Base-by-base conservation (phyloP, 306 rosid genomes). In the Trifolium dubium region DNA sequence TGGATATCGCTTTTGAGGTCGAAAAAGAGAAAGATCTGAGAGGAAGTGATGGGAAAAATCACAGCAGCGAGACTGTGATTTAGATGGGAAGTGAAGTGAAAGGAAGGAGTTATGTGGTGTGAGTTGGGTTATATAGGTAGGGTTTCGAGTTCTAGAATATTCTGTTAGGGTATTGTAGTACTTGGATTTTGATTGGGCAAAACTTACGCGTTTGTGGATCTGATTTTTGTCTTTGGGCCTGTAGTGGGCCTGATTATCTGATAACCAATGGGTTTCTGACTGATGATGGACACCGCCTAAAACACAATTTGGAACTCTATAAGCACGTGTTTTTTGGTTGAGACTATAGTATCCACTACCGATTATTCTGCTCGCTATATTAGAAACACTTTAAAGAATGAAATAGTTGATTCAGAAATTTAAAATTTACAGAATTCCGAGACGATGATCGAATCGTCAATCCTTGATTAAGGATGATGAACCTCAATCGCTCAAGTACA, bases 81-180 rank as follows among this genome's bases (percentile, higher is more conserved):
- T 13, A 23, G 23, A 23, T 23, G 23, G 0, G 23, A 23, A 23
- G 23, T 23, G 9, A 46, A 23, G 8, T 51, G 18, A 8, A 63
- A 55, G 74, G 47, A 29, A 0, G 6, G 19, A 8, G 0, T 0
- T 5, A 37, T 1, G 5, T 0, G 10, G 0, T 0, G 1, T 5
- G 47, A 10, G 78, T 49, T 3, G n/a, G 72, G 0, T 75, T 86
- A 75, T 82, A 86, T 82, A 80, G 75, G 32, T 80, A 68, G 72
- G 71, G 77, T 72, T 81, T 74, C 71, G n/a, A 44, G 34, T 83
- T 66, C 93, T 65, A 89, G 91, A 86, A 85, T 72, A 77, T 86
- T 87, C 91, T 12, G 54, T 64, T 6, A 3, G 13, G 50, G 23
- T 23, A 23, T n/a, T n/a, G n/a, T 23, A 64, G 28, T n/a, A 7